Percentiles rank a stretch among this genome's conserved stretches.
Evolutionary conservation across 192 early-diverging fungal genomes (phyloP).

Genomic region (Backusella sp.): DNA sequence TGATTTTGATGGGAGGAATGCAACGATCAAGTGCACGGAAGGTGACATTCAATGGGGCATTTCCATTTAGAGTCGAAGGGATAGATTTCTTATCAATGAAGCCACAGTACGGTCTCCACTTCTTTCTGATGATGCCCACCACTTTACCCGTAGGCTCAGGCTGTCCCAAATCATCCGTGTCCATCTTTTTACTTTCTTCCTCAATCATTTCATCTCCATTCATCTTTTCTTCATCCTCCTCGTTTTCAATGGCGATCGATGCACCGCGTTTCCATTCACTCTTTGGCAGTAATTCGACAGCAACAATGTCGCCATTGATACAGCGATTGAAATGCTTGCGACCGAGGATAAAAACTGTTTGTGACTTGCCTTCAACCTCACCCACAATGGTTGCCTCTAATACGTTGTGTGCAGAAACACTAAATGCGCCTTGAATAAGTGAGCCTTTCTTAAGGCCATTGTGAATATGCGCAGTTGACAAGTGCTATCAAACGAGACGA

Average conservation of each 20-base stretch:
- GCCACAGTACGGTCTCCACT: constrained; percentile 93
- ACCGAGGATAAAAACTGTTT: constrained; percentile 77
- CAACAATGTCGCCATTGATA: constrained; percentile 90
- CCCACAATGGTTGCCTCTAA: constrained; percentile 82
- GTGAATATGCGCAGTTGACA: constrained; percentile 72
- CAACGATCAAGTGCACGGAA: constrained; percentile 90
- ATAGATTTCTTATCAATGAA: constrained; percentile 77
- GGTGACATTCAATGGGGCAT: constrained; percentile 68
- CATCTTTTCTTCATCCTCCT: constrained; percentile 62
- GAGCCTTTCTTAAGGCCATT: constrained; percentile 83
- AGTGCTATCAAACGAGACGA: constrained; percentile 53
- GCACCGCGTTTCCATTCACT: constrained; percentile 79
- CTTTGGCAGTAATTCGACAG: constrained; percentile 81
- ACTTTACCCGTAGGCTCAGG: constrained; percentile 80
- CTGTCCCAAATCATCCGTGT: constrained; percentile 52
- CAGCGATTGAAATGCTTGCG: constrained; percentile 86
- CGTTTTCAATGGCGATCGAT: constrained; percentile 72
- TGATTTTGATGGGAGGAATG: constrained; percentile 91
- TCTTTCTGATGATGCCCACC: constrained; percentile 92
- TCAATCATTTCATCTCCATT: constrained; percentile 32
- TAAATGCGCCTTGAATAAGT: constrained; percentile 79
- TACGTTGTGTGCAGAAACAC: constrained; percentile 85
- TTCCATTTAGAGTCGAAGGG: constrained; percentile 54
- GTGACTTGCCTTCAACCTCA: constrained; percentile 71
- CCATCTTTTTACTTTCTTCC: constrained; percentile 54